phyloP scores from a whole-genome alignment of 257 asterid genomes.

The Ilex aquifolium region DNA sequence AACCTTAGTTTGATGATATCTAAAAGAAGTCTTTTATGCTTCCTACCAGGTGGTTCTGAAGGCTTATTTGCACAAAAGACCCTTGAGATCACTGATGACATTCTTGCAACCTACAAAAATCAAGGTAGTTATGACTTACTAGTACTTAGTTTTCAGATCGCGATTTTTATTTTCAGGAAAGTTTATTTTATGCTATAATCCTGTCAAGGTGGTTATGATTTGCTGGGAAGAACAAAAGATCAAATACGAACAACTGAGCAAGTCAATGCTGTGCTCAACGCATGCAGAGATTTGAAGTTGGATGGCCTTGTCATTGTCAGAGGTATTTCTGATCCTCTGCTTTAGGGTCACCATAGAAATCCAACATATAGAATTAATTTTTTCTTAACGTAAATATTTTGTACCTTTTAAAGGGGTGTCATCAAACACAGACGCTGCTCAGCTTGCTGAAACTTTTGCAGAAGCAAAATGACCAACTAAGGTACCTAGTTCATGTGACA shows the following conservation, averaged over 20 bases:
- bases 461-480: conserved; percentile 81
- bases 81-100: conserved; percentile 67
- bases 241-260: conserved; percentile 94
- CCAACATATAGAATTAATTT: neutral
- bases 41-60: conserved; percentile 77
- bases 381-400: conserved; percentile 8
- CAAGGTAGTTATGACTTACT: conserved; percentile 42
- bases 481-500: conserved; percentile 26
- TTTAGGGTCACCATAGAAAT: conserved; percentile 12
- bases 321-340: conserved; percentile 39
- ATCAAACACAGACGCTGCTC: conserved; percentile 98
- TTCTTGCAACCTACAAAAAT: conserved; percentile 88
- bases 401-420: conserved; percentile 64
- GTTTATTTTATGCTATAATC: neutral
- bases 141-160: no score
- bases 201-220: conserved; percentile 82
- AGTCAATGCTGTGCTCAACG: conserved; percentile 74
- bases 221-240: conserved; percentile 94
- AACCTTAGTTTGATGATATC: no score
- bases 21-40: no score
- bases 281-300: conserved; percentile 77
- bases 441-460: conserved; percentile 96
- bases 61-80: conserved; percentile 93
- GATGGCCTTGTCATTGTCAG: conserved; percentile 90
- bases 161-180: no score